Evolutionary conservation across 305 asterid species (phyloP).

Genomic region (Ilex paraguariensis): DNA sequence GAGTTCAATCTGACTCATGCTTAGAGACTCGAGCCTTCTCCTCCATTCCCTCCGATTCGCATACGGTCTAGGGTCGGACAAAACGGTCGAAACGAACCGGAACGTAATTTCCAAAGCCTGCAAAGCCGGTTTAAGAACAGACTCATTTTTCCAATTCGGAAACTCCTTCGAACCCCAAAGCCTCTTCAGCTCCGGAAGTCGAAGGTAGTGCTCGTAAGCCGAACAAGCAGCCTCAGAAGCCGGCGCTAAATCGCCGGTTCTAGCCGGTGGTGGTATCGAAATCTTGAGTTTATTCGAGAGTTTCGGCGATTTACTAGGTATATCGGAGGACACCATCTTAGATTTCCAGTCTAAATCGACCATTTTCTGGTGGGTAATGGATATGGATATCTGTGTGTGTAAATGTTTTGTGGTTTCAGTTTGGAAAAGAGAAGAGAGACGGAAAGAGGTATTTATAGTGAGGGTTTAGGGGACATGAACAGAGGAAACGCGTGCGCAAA

Average conservation of each 20-base stretch:
- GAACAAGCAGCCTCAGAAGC: constrained; percentile 68
- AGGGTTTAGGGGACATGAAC: constrained; percentile 19
- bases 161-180: constrained; percentile 54
- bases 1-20: constrained; percentile 54
- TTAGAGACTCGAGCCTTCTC: constrained; percentile 61
- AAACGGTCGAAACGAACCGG: constrained; percentile 65
- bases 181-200: constrained; percentile 64
- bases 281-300: constrained; percentile 55
- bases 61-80: constrained; percentile 69
- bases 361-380: constrained; percentile 33
- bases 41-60: constrained; percentile 68
- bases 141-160: constrained; percentile 66
- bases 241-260: constrained; percentile 40
- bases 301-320: constrained; percentile 55
- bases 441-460: constrained; percentile 36
- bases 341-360: constrained; percentile 81
- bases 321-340: constrained; percentile 52
- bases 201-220: constrained; percentile 65
- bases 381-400: neutral
- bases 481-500: constrained; percentile 61
- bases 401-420: neutral
- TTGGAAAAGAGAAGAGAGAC: constrained; percentile 4
- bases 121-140: constrained; percentile 60
- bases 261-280: constrained; percentile 50
- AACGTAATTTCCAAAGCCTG: constrained; percentile 66